Base-by-base conservation (phyloP, 208 protist species). In the Crithidia fasciculata region DNA sequence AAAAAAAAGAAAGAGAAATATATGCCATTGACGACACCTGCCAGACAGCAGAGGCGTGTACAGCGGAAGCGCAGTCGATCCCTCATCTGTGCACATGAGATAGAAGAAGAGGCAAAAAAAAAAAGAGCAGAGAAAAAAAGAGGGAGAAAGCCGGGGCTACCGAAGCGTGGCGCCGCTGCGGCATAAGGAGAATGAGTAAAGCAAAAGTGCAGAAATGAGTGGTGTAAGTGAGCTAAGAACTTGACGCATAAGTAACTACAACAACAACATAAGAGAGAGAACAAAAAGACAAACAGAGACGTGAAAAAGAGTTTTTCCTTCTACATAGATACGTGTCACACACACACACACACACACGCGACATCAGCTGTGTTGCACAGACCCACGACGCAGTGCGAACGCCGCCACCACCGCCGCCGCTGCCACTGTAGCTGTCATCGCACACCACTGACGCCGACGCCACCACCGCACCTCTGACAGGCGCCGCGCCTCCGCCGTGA, bases 391-490 rank as follows among this genome's bases (percentile, higher is more conserved):
- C 39, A 69, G 40, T 8, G 45, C 60, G 18, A 54, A 69, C 2
- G 44, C 15, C 6, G 44, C 60, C 9, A 45, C 37, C 5, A 19
- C 71, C n/a, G 56, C 50, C 43, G 63, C 63, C 7, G 63, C 36
- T 9, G 61, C 18, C 2, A 62, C 63, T 4, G 61, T 69, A 7
- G 54, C 18, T 28, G 28, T 36, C 5, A 62, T 76, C 12, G 63
- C 9, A 50, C 54, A 36, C 3, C 39, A 12, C 9, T 43, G 53
- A 10, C 55, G 10, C 13, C 12, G 60, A 18, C 63, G 63, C 60
- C 63, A 69, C 62, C 45, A 52, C 15, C 58, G 52, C 71, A 61
- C 8, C 62, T 76, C 76, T 2, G 28, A 15, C 16, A 55, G 41
- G 28, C 61, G 57, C 4, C 16, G 16, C 3, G 28, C 28, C 61